Conservation (phyloP, 1,284 basidiomycete species). For the Apiotrichum laibachii region DNA sequence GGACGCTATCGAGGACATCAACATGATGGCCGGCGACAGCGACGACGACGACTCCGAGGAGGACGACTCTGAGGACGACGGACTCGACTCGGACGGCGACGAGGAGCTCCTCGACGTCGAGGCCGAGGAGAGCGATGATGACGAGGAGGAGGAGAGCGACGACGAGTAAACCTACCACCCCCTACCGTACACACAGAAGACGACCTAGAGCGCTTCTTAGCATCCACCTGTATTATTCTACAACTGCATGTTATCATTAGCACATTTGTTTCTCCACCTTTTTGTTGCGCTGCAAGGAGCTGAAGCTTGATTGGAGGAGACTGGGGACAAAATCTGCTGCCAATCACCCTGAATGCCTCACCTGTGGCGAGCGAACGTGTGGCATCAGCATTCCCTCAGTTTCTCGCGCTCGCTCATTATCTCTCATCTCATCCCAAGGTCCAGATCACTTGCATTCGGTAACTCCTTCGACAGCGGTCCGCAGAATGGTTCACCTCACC, state of each 20-base stretch:
- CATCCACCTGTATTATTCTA: constrained; percentile 1
- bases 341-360: too few species aligned
- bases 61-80: constrained; percentile 54
- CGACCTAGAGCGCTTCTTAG: not conserved
- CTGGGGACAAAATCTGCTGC: too few species aligned
- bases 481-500: too few species aligned
- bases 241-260: constrained; percentile 8
- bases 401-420: too few species aligned
- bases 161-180: constrained; percentile 45
- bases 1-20: constrained; percentile 60
- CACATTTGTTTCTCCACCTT: not conserved
- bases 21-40: constrained; percentile 58
- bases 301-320: too few species aligned
- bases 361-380: too few species aligned
- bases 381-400: too few species aligned
- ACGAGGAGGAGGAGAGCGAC: constrained; percentile 62
- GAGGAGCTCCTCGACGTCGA: constrained; percentile 65
- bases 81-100: constrained; percentile 54
- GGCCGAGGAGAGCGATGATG: constrained; percentile 56
- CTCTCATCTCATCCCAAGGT: too few species aligned
- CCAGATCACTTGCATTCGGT: too few species aligned
- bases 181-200: too few species aligned
- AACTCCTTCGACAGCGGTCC: too few species aligned
- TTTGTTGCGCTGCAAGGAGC: too few species aligned
- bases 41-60: constrained; percentile 46